A percentile compares a stretch with the other conserved stretches of the same genome.
Conservation (phyloP, 2,329 filamentous ascomycete species). For the Aspergillus japonicus region DNA sequence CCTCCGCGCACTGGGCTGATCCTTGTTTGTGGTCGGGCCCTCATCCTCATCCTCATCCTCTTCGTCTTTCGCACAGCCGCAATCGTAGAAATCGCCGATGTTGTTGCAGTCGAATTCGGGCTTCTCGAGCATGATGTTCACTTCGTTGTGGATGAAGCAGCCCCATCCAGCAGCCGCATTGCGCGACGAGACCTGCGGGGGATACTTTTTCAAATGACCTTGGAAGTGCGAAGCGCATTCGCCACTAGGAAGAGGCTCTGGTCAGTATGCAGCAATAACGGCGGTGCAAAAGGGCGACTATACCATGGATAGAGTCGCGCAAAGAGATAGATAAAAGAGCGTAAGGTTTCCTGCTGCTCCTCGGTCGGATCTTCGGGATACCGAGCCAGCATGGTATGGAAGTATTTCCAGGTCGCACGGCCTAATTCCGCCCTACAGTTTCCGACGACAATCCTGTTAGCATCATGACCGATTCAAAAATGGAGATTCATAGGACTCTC, state of each 20-base stretch:
- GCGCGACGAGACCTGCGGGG: conserved; percentile 62
- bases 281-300: not conserved
- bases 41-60: conserved; percentile 15
- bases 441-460: conserved; percentile 8
- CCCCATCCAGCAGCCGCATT: conserved; percentile 64
- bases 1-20: conserved; percentile 8
- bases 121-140: conserved; percentile 62
- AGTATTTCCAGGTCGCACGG: conserved; percentile 64
- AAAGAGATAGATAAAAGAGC: conserved; percentile 63
- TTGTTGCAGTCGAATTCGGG: conserved; percentile 63
- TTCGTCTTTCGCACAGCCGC: conserved; percentile 61
- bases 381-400: conserved; percentile 66
- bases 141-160: conserved; percentile 66
- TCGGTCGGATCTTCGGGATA: conserved; percentile 62
- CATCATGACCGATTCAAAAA: not conserved
- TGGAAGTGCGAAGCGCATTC: conserved; percentile 66
- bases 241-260: conserved; percentile 45
- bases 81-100: conserved; percentile 67
- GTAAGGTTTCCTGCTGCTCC: conserved; percentile 60
- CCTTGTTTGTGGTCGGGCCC: conserved; percentile 9
- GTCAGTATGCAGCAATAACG: conserved; percentile 8
- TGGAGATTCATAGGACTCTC: conserved; percentile 13
- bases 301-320: conserved; percentile 65
- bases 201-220: conserved; percentile 59
- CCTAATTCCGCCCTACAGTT: conserved; percentile 58